Base-by-base conservation (phyloP, 1,284 basidiomycete species). In the Ustilago trichophora region DNA sequence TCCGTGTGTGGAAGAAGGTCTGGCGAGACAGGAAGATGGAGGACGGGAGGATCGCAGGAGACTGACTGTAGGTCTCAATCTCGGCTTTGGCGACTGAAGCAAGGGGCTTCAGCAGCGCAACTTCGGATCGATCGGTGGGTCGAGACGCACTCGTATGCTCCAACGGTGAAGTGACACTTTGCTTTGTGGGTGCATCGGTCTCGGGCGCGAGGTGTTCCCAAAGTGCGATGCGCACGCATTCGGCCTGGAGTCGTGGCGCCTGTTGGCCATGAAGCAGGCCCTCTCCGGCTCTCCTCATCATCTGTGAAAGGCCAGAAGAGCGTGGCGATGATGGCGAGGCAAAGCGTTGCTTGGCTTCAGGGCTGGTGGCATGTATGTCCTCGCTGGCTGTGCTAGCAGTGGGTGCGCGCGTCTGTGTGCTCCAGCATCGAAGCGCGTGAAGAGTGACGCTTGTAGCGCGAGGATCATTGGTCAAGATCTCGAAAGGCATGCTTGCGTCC, bases 41-140 rank as follows among this genome's bases (percentile, higher is more conserved):
- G 3, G 49, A 34, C 0, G 68, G 68, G 15, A 71, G 57, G 29
- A 71, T 59, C 16, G 57, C 36, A 4, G 57, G 50, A 3, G 68
- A 50, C 25, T 65, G 68, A 41, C 68, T 71, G 51, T 66, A 66
- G 0, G 68, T 71, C 33, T 71, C 68, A 32, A 71, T 60, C 38
- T 71, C 68, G 25, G 62, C 57, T 24, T 66, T 57, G 26, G 68
- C 57, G 5, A 71, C 44, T 25, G 50, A 58, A 4, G 56, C 37
- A 8, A 48, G 15, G 21, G 38, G 32, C 27, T 18, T 46, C 22
- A 33, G 19, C 18, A 29, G 6, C 22, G 40, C 19, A 18, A 24
- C 42, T 4, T 44, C 16, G 3, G 48, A 43, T 15, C 40, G 44
- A 13, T 44, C 49, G n/a, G 21, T 18, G 19, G 26, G 24, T 12